These are phyloP conservation scores for Gynochthodes officinalis DNA, from an alignment of 257 asterid species.

Conservation along the genomic window DNA sequence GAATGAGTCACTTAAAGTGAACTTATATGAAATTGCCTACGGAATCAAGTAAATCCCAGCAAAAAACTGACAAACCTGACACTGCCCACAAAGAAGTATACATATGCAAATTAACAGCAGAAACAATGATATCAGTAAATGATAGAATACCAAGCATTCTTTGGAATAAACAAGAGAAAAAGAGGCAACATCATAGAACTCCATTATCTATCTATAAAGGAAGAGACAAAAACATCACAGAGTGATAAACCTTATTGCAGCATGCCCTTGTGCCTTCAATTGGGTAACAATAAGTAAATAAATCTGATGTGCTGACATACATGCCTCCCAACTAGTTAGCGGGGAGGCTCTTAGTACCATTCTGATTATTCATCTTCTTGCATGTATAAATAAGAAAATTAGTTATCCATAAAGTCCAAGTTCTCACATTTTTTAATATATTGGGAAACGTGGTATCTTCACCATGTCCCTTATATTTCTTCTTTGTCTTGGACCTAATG, in stretches of 20 bases:
- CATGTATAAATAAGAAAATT: background rate
- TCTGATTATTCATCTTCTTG: background rate
- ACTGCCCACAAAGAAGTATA: background rate
- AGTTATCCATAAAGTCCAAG: background rate
- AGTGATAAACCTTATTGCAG: background rate
- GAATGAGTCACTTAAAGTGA: background rate
- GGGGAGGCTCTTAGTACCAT: background rate
- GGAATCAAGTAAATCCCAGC: background rate
- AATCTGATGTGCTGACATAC: background rate
- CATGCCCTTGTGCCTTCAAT: too few species aligned
- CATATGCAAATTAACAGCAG: background rate
- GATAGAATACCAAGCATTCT: background rate
- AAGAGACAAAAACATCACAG: background rate
- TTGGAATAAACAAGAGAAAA: conserved; percentile 1
- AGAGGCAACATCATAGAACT: background rate
- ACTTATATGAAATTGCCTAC: conserved; percentile 6
- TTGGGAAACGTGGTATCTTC: background rate
- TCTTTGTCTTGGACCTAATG: background rate
- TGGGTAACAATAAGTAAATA: too few species aligned
- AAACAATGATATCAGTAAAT: background rate
- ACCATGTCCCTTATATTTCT: background rate
- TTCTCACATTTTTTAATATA: background rate
- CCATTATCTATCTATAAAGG: background rate
- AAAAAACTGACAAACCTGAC: background rate
- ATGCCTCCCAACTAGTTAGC: background rate